Base-by-base conservation (phyloP, 495 filamentous ascomycete genomes). In the Daldinia grandis region DNA sequence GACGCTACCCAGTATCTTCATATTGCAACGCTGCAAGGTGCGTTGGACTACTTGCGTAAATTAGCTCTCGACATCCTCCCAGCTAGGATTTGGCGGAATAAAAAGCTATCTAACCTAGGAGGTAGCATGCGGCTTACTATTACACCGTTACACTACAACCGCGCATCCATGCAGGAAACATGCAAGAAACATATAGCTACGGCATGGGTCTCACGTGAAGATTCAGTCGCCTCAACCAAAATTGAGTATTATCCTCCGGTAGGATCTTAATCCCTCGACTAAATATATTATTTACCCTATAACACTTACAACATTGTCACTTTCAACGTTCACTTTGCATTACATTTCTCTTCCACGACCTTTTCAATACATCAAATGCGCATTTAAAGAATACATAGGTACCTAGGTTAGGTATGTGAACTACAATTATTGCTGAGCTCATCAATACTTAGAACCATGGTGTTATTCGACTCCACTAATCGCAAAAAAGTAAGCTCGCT, bases 11-110 rank as follows among this genome's bases (percentile, higher is more conserved):
- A 40, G 14, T 57, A 21, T 47, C 17, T 30, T 33, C 49, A 62
- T 62, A 62, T 58, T 72, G 69, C 53, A 27, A 72, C 63, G 47
- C 63, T 67, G 63, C 69, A 58, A 72, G 21, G 51, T 47, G 60
- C 47, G 21, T 28, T 51, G 53, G 58, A 19, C 51, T 33, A 27
- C 7, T 31, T 66, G 55, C 8, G 17, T 47, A 47, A 47, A 47
- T 47, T 47, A 21, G 6, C 38, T 35, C 24, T 42, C 10, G 14
- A 44, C 8, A 28, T 44, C 10, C 37, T 58, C 30, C 49, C 61
- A 25, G 30, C 8, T 38, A 15, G 62, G 51, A 62, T 51, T 51
- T 10, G 57, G 51, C 14, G 15, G 9, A 64, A 33, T 40, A 53
- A 44, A 50, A 63, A 5, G n/a, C n/a, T n/a, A n/a, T n/a, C n/a